phyloP scores from a whole-genome alignment of 345 rosid species.

The Orychophragmus violaceus region DNA sequence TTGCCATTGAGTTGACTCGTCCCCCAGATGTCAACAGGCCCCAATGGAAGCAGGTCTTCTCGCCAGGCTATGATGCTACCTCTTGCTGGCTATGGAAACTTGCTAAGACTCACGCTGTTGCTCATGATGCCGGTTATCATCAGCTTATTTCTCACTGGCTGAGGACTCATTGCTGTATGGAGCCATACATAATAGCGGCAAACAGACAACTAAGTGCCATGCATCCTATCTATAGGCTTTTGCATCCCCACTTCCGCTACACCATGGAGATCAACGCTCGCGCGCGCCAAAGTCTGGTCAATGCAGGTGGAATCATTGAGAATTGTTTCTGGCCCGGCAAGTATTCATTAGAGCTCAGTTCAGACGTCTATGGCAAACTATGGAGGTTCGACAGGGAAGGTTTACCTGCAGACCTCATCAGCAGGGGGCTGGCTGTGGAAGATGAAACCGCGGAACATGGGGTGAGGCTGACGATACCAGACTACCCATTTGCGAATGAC shows the following conservation, averaged over 20 bases:
- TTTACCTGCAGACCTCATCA: slow-evolving; percentile 32
- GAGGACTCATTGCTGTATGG: slow-evolving; percentile 58
- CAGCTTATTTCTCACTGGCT: slow-evolving; percentile 76
- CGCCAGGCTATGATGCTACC: slow-evolving; percentile 41
- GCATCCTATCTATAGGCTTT: slow-evolving; percentile 59
- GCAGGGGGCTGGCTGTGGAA: slow-evolving; percentile 30
- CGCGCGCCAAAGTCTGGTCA: slow-evolving; percentile 52
- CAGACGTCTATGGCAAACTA: slow-evolving; percentile 32
- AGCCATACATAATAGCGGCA: slow-evolving; percentile 65
- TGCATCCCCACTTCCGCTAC: slow-evolving; percentile 72
- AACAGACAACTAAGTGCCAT: slow-evolving; percentile 61
- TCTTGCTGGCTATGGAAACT: slow-evolving; percentile 61
- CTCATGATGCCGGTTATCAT: slow-evolving; percentile 62
- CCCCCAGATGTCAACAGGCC: slow-evolving; percentile 50
- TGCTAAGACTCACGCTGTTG: slow-evolving; percentile 60
- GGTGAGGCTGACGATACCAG: slow-evolving; percentile 23
- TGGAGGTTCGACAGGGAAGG: slow-evolving; percentile 35
- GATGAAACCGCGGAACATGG: slow-evolving; percentile 24
- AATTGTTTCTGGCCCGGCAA: slow-evolving; percentile 50
- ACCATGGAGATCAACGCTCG: slow-evolving; percentile 75
- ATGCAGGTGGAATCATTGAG: slow-evolving; percentile 61
- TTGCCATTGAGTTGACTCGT: slow-evolving; percentile 62
- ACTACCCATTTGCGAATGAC: slow-evolving; percentile 33
- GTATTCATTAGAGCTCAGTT: slow-evolving; percentile 48
- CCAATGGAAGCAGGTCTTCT: slow-evolving; percentile 57